Evolutionary conservation across 192 early-diverging fungal species (phyloP), one percentile per base, ranked within the genome.

Genomic region (Coemansia sp.): DNA sequence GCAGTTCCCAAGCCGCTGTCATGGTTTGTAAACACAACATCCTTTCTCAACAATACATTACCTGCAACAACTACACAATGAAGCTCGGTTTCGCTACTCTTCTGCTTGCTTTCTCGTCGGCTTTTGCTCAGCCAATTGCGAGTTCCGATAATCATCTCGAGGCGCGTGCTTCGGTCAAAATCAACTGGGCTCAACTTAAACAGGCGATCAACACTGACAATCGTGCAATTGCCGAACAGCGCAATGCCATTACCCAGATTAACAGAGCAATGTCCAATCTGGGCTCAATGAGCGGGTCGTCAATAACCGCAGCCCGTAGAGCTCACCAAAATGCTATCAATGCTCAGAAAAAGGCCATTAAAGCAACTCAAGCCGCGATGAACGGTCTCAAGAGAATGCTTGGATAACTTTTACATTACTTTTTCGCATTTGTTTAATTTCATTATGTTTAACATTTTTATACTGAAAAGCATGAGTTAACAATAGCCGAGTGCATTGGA

Each of bases 81-180:
- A 60, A 60, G 43, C 59, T 60, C 27, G 59, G 43, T 15, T 60
- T 60, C 27, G 59, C 43, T 11, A 45, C 59, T 4, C 43, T 60
- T 17, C 22, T 60, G 47, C 43, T 60, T 21, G 59, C 59, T 1
- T 4, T 60, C n/a, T 4, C 59, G 11, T 48, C 59, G 22, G 24
- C 22, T 1, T 14, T 60, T 27, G 59, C 59, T 12, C 27, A 48
- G 41, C 59, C 59, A 17, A 60, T 48, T 23, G 59, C 59, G 15
- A 19, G 12, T 22, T 45, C 59, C 5, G 27, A 54, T 21, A 29
- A 27, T 2, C 52, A 54, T 54, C n/a, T 60, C 3, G 59, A 48
- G 11, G 43, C n/a, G 0, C 59, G 59, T 27, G 59, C 59, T 12
- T 5, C 59, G 5, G 2, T 21, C 41, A 60, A 27, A 10, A 49